Evolutionary conservation across 257 asterid species (phyloP), one percentile per base, ranked within the genome.

Genomic region (Solanum ossicruentum): DNA sequence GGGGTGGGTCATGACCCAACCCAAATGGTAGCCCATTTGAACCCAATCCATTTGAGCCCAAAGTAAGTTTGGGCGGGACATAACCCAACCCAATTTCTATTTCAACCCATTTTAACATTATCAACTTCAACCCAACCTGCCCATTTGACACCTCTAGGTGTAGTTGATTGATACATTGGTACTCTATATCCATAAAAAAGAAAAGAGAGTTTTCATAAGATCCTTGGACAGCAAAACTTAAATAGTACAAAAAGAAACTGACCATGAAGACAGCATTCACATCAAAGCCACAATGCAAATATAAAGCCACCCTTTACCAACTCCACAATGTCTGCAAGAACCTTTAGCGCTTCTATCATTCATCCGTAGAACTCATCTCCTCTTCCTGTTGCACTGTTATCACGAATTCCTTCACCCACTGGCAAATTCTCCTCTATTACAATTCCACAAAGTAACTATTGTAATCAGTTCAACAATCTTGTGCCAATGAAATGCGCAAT

Each of bases 301-400:
- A 95, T 5, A 93, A 84, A 52, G 98, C 97, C 4, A 36, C 93
- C 97, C 7, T 95, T 94, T 41, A 94, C 86, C 10, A 95, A 90
- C 84, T 93, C 98, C 75, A 95, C 95, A 57, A 93, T 89, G 77
- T 94, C 98, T 1, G 98, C 98, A 39, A 94, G 95, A 89, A 92
- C 84, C 89, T 93, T 94, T 2, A 97, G 98, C 2, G 97, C 97
- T 89, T 92, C 90, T 28, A 91, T 85, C 58, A 85, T 84, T 8
- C 99, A 98, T 12, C 96, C 98, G 41, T 96, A 85, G 49, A 96
- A 83, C 89, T 88, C 6, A 88, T 52, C 71, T 72, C 92, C 28
- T 83, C 91, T 86, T 93, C 97, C 55, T 89, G 83, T 63, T 87
- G 78, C 52, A 92, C 93, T 6, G 90, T 85, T n/a, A 54, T 21